Base-by-base conservation (phyloP, 805 yeast species). In the Torulaspora maleeae region DNA sequence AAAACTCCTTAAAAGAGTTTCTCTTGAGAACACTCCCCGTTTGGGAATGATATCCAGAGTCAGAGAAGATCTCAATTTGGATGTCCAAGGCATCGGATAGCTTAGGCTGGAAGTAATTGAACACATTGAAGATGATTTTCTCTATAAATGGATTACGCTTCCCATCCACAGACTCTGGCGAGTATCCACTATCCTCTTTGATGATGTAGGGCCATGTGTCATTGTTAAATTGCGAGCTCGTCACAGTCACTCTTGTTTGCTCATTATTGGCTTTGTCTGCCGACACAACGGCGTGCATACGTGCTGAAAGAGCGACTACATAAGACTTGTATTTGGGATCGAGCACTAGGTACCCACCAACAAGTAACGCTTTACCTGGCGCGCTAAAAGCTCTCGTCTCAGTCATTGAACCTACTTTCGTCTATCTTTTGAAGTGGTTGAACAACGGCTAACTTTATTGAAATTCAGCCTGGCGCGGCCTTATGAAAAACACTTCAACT, bases 331-430 rank as follows among this genome's bases (percentile, higher is more conserved):
- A 90, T 29, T 64, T 65, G 0, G 90, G 90, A 47, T 86, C 93
- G 16, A 93, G 69, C 0, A 93, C 98, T 27, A 93, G 73, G 61
- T 93, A 93, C 0, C 99, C 99, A 15, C 99, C 99, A 0, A 93
- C 96, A 10, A 93, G 56, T 22, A 93, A 71, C 1, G 97, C 98
- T 64, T 93, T 93, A 0, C 98, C 97, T 0, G 99, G 97, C 0
- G 98, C 95, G 59, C 96, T 85, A 61, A 79, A 91, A 7, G 82
- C 86, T 44, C 69, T 66, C 33, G 27, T 24, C 28, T 43, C 36
- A 16, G 19, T 39, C 50, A 48, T 44, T 38, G 37, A 22, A 12
- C 17, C 17, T 25, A 28, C 20, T 9, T 9, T n/a, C 22, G 20
- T 28, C n/a, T 6, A 5, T 7, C 16, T 28, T 11, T 19, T 19